phyloP scores from a whole-genome alignment of 2,329 filamentous ascomycete genomes.

The Trichoderma asperellum region DNA sequence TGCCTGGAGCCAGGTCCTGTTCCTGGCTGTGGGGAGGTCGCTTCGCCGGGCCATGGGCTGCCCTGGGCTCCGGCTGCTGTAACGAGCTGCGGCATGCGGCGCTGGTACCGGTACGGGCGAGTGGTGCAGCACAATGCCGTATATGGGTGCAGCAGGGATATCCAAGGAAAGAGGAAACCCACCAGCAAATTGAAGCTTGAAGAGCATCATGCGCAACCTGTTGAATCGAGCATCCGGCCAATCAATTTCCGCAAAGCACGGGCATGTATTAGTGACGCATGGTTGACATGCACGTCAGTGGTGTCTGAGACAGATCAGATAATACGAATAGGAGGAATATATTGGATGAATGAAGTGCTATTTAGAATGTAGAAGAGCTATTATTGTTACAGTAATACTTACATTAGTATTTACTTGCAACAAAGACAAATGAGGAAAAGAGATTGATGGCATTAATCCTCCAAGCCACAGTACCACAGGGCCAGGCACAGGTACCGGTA shows the following conservation, averaged over 20 bases:
- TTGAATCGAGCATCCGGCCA: neutral
- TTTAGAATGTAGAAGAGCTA: neutral
- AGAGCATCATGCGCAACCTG: constrained; percentile 9
- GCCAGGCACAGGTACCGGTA: constrained; percentile 1
- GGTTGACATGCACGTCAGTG: neutral
- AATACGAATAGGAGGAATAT: neutral
- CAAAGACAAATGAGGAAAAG: neutral
- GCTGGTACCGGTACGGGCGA: constrained; percentile 10
- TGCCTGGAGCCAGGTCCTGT: neutral
- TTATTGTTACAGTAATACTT: too few relatives aligned
- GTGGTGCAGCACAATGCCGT: neutral
- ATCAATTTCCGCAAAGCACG: constrained; percentile 13
- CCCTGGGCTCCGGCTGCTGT: neutral
- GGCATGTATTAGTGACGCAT: neutral
- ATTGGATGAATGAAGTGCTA: neutral
- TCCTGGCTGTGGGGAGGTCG: constrained; percentile 8
- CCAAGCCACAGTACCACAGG: neutral
- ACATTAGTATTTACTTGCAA: too few relatives aligned
- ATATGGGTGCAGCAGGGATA: neutral
- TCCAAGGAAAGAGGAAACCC: neutral
- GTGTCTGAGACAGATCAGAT: neutral
- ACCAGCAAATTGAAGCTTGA: neutral
- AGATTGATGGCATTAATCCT: neutral
- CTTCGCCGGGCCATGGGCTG: neutral
- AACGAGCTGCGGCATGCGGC: neutral